Percentiles rank a stretch among this genome's conserved stretches.
Conservation (phyloP, 2,329 filamentous ascomycete genomes). For the Clonostachys rosea region DNA sequence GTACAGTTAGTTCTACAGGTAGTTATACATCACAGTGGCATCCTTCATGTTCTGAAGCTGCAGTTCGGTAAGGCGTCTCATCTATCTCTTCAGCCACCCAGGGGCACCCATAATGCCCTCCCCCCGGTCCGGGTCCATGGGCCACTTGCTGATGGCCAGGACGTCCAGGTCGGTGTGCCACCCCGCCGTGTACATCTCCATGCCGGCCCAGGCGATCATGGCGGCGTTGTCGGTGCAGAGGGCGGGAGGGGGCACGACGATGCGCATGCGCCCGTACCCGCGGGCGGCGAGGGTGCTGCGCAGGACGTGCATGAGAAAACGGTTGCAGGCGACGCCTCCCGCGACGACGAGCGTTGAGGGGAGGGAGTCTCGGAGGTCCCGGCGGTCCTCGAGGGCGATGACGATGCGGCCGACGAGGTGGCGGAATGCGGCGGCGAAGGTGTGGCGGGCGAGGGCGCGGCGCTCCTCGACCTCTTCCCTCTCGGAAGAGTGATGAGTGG, state of each 20-base stretch:
- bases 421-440: slow-evolving; percentile 81
- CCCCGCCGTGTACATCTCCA: slow-evolving; percentile 86
- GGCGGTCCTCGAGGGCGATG: slow-evolving; percentile 49
- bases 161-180: slow-evolving; percentile 60
- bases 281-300: slow-evolving; percentile 55
- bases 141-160: slow-evolving; percentile 64
- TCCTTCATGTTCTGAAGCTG: no score
- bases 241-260: slow-evolving; percentile 70
- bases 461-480: slow-evolving; percentile 50
- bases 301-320: slow-evolving; percentile 67
- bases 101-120: slow-evolving; percentile 59
- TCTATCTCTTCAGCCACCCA: slow-evolving; percentile 32
- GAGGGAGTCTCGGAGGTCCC: slow-evolving; percentile 8
- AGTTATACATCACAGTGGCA: no score
- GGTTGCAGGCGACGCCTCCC: slow-evolving; percentile 86
- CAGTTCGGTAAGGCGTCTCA: no score
- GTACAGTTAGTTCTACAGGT: no score
- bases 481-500: slow-evolving; percentile 40
- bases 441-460: slow-evolving; percentile 62
- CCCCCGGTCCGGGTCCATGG: slow-evolving; percentile 59
- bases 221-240: slow-evolving; percentile 94
- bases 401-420: slow-evolving; percentile 75
- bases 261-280: slow-evolving; percentile 45
- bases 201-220: slow-evolving; percentile 93
- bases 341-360: slow-evolving; percentile 71